Evolutionary conservation across 2,329 filamentous ascomycete genomes (phyloP), one percentile per base, ranked within the genome.

Genomic region (Lanzia echinophila): DNA sequence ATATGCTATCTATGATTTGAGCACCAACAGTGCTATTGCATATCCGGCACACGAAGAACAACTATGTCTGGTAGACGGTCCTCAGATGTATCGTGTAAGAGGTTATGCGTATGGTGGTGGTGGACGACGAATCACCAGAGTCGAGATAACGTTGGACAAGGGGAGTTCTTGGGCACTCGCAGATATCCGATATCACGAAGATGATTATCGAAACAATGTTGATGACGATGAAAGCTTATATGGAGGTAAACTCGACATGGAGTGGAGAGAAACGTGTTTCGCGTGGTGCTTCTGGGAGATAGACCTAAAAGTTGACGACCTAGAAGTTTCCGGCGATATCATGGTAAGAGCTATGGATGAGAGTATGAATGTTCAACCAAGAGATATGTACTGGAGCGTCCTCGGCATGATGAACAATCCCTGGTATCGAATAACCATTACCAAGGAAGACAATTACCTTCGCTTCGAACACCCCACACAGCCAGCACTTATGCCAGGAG

Each of bases 361-460:
- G 60, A 81, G 85, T 52, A 86, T 96, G 81, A 88, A 87, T 69
- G 75, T 88, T 0, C 90, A 95, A 67, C 91, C 91, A 4, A 79
- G 88, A 57, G 91, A 96, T 64, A 94, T 96, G 88, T 96, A 96
- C 72, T 96, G 91, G 91, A 90, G 83, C 56, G 90, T 95, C 2
- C 73, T 96, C 38, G 90, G 91, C 0, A 96, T 96, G 91, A 96
- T 96, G 91, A 96, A 96, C 71, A 96, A 96, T 63, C 88, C 89
- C 0, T 96, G 91, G 91, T 96, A 87, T 69, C 79, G 91, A 5
- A 79, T 96, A 1, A 81, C 84, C 2, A 87, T 96, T 52, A 80
- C 82, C 50, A 84, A 83, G 53, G 84, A 91, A 56, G 76, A 75
- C 0, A 75, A 80, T 15, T 70, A 66, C 7, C 71, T 96, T 41